Conservation (phyloP, 2,329 filamentous ascomycete species). For the Penicillium janthinellum region DNA sequence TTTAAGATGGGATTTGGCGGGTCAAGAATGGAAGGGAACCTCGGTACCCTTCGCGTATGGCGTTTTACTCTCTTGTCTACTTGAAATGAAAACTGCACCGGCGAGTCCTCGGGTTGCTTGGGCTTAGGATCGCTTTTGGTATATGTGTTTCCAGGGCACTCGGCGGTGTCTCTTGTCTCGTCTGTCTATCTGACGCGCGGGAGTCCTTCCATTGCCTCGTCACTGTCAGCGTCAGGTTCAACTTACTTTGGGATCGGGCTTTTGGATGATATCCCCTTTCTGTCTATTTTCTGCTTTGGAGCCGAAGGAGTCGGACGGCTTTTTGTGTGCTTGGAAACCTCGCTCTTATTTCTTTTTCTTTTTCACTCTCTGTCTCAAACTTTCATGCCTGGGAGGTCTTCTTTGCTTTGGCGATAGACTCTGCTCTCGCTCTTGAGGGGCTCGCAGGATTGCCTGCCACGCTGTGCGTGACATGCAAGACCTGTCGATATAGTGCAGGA, state of each 20-base stretch:
- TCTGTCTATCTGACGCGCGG: neutral
- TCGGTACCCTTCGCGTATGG: neutral
- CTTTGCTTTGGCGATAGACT: conserved; percentile 19
- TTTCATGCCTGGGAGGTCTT: neutral
- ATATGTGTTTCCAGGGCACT: neutral
- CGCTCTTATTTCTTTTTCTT: neutral
- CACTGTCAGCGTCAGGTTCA: neutral
- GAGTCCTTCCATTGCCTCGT: neutral
- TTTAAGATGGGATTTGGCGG: conserved; percentile 27
- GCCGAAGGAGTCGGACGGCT: conserved; percentile 11
- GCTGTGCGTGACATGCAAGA: neutral
- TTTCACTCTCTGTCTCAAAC: neutral
- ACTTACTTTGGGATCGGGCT: conserved; percentile 6
- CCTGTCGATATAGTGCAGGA: neutral
- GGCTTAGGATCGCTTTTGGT: neutral
- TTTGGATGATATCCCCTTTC: neutral
- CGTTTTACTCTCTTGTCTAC: neutral
- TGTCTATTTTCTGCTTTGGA: conserved; percentile 8
- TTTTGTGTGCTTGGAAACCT: conserved; percentile 6
- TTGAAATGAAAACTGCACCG: neutral
- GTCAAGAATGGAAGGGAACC: neutral
- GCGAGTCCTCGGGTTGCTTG: neutral
- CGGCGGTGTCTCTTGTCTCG: neutral
- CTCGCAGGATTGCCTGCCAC: neutral
- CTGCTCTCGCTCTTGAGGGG: conserved; percentile 14